Evolutionary conservation across 208 protist genomes (phyloP).

Genomic region (Porcisia hertigi): DNA sequence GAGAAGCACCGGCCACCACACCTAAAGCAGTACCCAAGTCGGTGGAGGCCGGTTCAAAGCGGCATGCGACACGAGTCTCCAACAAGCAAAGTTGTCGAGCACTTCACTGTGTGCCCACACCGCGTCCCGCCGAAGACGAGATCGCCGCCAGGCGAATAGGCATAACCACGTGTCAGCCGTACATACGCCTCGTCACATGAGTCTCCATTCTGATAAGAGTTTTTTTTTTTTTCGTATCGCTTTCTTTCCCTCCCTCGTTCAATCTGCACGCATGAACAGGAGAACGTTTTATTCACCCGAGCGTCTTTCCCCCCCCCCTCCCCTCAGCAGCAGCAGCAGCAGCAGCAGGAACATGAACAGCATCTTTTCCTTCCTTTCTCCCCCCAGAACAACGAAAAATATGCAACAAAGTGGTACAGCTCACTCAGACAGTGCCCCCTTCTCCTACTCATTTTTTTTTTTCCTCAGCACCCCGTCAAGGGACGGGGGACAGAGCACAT

Average conservation of each 20-base stretch:
- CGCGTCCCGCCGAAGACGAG: slow-evolving; percentile 15
- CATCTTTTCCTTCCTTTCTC: not conserved
- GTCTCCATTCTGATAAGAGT: too few relatives aligned
- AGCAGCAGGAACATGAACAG: too few relatives aligned
- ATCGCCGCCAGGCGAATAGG: not conserved
- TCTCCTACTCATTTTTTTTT: not conserved
- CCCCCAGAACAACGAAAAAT: not conserved
- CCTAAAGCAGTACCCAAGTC: slow-evolving; percentile 56
- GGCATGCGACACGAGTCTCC: slow-evolving; percentile 10
- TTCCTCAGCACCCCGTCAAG: not conserved
- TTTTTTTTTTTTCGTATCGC: too few relatives aligned
- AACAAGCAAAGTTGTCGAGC: slow-evolving; percentile 49
- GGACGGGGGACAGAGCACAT: not conserved
- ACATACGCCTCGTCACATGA: not conserved
- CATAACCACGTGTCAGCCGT: not conserved
- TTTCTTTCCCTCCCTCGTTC: too few relatives aligned
- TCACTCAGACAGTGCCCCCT: not conserved
- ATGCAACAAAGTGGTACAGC: too few relatives aligned
- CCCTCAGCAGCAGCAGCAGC: too few relatives aligned
- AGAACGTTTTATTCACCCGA: too few relatives aligned
- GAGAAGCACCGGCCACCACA: slow-evolving; percentile 62
- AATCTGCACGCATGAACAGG: too few relatives aligned
- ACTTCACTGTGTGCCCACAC: slow-evolving; percentile 64
- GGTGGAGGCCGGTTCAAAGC: slow-evolving; percentile 50
- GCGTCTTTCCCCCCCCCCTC: too few relatives aligned